Base-by-base conservation (phyloP, 2,329 filamentous ascomycete species). In the Monosporascus sp. region DNA sequence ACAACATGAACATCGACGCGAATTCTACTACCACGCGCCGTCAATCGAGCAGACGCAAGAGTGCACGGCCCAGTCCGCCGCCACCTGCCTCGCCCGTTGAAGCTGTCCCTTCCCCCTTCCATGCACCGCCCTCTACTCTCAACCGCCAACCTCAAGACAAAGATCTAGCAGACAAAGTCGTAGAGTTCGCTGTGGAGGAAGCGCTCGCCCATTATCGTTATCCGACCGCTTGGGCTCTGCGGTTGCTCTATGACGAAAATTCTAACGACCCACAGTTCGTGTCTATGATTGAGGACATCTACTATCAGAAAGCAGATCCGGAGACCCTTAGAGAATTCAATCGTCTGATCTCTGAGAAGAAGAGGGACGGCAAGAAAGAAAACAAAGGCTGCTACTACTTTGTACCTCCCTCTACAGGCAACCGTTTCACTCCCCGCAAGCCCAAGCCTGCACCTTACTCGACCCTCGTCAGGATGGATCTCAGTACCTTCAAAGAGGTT, bases 151-250 rank as follows among this genome's bases (percentile, higher is more conserved):
- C 63, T 11, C 65, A 67, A 2, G 72, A 75, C 56, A 75, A 72
- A 56, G 75, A 76, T 39, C 64, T 74, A 36, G 72, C 74, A 25
- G 79, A 79, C 60, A 76, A 71, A 61, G 76, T 83, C 27, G 72
- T 86, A 39, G 78, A 83, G 64, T 62, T 68, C 34, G 81, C 81
- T n/a, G 79, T 85, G 31, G 76, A 82, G 9, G 75, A 83, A 61
- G 82, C 82, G 5, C 66, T 86, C 48, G 70, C 74, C 54, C 75
- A 80, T 62, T 73, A 74, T 56, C 79, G 80, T 54, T 85, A 82
- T 64, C 80, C 81, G 51, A 85, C 82, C 8, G 83, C 83, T 2
- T 85, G 77, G 72, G 82, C 83, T 42, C 71, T 86, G 54, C 75
- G 81, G 50, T 77, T 74, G 15, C 72, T 85, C 54, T 85, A 83